A percentile compares a stretch with the other conserved stretches of the same genome.
Evolutionary conservation across 1,139 yeast species (phyloP).

Genomic region (Arxiozyma heterogenica): DNA sequence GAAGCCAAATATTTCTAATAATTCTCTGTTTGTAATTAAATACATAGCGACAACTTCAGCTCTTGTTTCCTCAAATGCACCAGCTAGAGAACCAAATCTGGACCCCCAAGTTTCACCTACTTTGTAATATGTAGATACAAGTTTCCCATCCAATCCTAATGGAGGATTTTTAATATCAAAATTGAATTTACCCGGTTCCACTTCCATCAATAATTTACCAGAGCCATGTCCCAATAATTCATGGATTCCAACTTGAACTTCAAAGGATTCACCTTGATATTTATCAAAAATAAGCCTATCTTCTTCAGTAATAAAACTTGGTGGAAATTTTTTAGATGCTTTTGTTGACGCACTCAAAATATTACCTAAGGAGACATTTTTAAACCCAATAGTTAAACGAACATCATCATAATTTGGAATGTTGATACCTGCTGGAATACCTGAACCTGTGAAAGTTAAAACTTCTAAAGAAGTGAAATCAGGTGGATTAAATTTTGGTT

Average conservation of each 20-base stretch:
- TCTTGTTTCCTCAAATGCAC: slow-evolving; percentile 85
- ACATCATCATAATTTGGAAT: slow-evolving; percentile 90
- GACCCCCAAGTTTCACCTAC: slow-evolving; percentile 88
- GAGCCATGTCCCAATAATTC: slow-evolving; percentile 90
- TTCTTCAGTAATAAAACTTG: slow-evolving; percentile 51
- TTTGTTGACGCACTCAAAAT: slow-evolving; percentile 64
- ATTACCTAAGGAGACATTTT: slow-evolving; percentile 81
- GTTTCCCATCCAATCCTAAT: slow-evolving; percentile 44
- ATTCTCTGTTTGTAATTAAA: slow-evolving; percentile 57
- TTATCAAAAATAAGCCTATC: slow-evolving; percentile 53
- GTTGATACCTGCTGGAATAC: slow-evolving; percentile 87
- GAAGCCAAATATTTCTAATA: slow-evolving; percentile 68
- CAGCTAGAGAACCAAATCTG: slow-evolving; percentile 70
- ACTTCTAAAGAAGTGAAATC: slow-evolving; percentile 88
- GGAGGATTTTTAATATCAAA: slow-evolving; percentile 59
- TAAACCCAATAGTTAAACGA: slow-evolving; percentile 72
- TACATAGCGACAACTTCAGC: slow-evolving; percentile 86
- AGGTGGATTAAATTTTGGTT: slow-evolving; percentile 81
- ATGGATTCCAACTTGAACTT: slow-evolving; percentile 88
- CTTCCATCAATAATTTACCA: slow-evolving; percentile 67
- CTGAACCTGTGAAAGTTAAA: slow-evolving; percentile 79
- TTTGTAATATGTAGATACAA: slow-evolving; percentile 59
- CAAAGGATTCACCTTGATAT: slow-evolving; percentile 76
- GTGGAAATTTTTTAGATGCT: slow-evolving; percentile 48
- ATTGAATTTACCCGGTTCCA: slow-evolving; percentile 53